Conservation (phyloP, 2,329 filamentous ascomycete species). For the Fusarium brevicatenulatum region DNA sequence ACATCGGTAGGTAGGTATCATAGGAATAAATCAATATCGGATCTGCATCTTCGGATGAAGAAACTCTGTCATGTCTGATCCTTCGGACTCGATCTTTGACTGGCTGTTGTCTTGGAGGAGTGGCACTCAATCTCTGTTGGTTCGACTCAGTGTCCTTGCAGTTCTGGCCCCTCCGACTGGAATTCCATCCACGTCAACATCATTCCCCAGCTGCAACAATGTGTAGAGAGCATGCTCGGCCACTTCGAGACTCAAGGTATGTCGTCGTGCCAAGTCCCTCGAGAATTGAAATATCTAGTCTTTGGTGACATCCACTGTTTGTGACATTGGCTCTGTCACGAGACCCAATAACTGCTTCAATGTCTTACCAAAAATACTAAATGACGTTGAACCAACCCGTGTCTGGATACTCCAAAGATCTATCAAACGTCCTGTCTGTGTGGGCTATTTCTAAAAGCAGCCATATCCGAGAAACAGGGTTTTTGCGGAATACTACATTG, state of each 20-base stretch:
- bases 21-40: background rate
- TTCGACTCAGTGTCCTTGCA: background rate
- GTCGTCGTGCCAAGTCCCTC: background rate
- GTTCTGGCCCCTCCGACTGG: constrained; percentile 29
- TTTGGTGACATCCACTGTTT: background rate
- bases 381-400: background rate
- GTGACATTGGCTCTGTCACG: background rate
- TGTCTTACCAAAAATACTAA: background rate
- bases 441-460: constrained; percentile 12
- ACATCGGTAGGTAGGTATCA: too few relatives aligned
- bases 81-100: background rate
- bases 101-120: background rate
- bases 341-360: background rate
- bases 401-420: background rate
- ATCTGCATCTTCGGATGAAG: background rate
- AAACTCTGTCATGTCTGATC: background rate
- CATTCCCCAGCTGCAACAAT: constrained; percentile 3
- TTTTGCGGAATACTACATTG: constrained; percentile 1
- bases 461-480: constrained; percentile 2
- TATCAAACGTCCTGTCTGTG: background rate
- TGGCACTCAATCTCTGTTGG: background rate
- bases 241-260: background rate
- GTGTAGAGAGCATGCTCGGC: background rate
- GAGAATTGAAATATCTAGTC: background rate
- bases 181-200: constrained; percentile 20